Conservation (phyloP, 148 eudicot species). For the Cornus kousa region DNA sequence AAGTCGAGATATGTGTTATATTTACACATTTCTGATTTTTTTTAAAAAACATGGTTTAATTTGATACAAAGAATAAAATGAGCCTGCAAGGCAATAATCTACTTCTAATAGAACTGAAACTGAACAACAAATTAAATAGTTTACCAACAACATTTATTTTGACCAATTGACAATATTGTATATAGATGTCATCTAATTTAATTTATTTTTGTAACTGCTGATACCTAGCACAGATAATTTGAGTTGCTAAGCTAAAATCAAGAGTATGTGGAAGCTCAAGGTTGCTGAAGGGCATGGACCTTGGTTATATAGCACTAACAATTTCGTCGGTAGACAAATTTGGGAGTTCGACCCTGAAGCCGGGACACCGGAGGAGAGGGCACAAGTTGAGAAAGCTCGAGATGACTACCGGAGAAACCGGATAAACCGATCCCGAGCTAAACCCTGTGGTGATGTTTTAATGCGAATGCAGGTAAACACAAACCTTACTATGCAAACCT, state of each 20-base stretch:
- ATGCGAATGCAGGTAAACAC: neutral
- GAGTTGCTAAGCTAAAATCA: neutral
- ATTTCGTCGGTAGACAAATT: neutral
- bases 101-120: no score
- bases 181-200: neutral
- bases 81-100: no score
- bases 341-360: neutral
- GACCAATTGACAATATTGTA: no score
- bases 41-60: no score
- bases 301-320: neutral
- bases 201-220: neutral
- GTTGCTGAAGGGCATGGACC: neutral
- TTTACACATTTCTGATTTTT: no score
- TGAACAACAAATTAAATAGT: no score
- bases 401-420: neutral
- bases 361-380: neutral
- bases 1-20: no score
- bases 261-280: neutral
- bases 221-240: neutral
- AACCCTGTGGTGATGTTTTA: neutral
- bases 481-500: neutral
- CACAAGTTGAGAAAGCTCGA: neutral
- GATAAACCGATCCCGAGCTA: neutral
- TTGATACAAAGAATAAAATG: no score
- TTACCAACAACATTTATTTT: no score